Evolutionary conservation across 2,329 filamentous ascomycete species (phyloP), one percentile per base, ranked within the genome.

Genomic region (Chaetomiaceae sp.): DNA sequence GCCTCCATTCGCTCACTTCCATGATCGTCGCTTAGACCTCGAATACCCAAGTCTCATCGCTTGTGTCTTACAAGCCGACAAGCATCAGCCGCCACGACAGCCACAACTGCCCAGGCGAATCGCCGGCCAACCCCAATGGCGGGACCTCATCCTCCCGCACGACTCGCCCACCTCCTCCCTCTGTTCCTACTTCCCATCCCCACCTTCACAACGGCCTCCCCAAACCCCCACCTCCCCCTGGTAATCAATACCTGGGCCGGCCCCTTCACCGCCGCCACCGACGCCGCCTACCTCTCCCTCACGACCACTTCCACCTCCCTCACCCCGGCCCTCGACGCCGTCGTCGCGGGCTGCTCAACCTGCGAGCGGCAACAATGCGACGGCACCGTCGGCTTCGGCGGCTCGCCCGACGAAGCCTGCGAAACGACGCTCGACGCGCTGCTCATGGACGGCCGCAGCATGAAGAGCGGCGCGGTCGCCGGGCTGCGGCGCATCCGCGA

Each of bases 401-500:
- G 75, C 7, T 76, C 74, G 2, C 74, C 75, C 0, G 74, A 76
- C 51, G 75, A 79, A 57, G 59, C 62, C 26, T 79, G 75, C 62
- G 75, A 78, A 62, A 78, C 75, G 3, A 78, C 75, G 0, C 72
- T 79, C 12, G 75, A 79, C 60, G 75, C 75, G n/a, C 68, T 79
- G 65, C 69, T 79, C 59, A 78, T 78, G 69, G 75, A 79, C 57
- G 75, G 75, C 22, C 61, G 60, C 0, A 73, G 66, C n/a, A 67
- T 79, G 63, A 74, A 76, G 14, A 66, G 69, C 1, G 75, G 75
- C 34, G 73, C 74, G 5, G 75, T 79, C 5, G 75, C 73, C 0
- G 71, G 65, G 0, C 61, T 79, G 17, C 68, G 74, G 5, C 67
- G 74, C 30, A 60, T 78, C 17, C 65, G 62, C 32, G 62, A 74